Evolutionary conservation across 441 rosid species (phyloP).

Genomic region (Dalechampia spathulata): DNA sequence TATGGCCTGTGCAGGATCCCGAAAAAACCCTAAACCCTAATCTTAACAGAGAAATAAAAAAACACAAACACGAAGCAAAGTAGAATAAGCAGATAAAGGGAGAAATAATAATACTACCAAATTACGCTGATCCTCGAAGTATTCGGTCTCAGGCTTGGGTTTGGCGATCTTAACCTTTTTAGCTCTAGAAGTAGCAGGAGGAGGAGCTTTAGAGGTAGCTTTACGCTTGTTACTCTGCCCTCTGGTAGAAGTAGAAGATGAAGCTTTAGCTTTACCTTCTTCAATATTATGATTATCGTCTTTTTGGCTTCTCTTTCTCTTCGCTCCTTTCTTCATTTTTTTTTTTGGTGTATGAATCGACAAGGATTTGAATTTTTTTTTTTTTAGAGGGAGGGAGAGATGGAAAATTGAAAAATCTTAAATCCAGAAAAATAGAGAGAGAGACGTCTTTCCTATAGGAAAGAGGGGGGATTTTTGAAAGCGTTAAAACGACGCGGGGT

Average conservation of each 20-base stretch:
- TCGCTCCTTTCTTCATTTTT: constrained; percentile 64
- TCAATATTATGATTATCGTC: constrained; percentile 22
- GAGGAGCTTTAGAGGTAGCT: constrained; percentile 17
- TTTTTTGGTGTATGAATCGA: too few relatives aligned
- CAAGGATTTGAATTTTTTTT: too few relatives aligned
- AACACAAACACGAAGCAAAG: too few relatives aligned
- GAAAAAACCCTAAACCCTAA: too few relatives aligned
- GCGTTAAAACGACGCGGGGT: too few relatives aligned
- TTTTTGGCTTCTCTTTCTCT: constrained; percentile 49
- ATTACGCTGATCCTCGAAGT: constrained; percentile 76
- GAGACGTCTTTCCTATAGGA: too few relatives aligned
- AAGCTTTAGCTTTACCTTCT: constrained; percentile 22
- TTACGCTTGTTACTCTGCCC: constrained; percentile 17
- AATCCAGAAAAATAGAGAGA: too few relatives aligned
- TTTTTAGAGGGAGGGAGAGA: too few relatives aligned
- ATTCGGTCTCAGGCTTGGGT: constrained; percentile 39
- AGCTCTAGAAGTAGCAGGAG: constrained; percentile 41
- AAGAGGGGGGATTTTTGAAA: too few relatives aligned
- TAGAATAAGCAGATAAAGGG: background rate
- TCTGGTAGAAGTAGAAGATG: constrained; percentile 15
- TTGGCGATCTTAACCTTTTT: constrained; percentile 43
- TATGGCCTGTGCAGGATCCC: too few relatives aligned
- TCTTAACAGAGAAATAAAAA: background rate
- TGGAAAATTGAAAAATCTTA: too few relatives aligned
- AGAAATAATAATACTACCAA: constrained; percentile 37